Conservation (phyloP, 345 rosid species). For the Stellera chamaejasme region DNA sequence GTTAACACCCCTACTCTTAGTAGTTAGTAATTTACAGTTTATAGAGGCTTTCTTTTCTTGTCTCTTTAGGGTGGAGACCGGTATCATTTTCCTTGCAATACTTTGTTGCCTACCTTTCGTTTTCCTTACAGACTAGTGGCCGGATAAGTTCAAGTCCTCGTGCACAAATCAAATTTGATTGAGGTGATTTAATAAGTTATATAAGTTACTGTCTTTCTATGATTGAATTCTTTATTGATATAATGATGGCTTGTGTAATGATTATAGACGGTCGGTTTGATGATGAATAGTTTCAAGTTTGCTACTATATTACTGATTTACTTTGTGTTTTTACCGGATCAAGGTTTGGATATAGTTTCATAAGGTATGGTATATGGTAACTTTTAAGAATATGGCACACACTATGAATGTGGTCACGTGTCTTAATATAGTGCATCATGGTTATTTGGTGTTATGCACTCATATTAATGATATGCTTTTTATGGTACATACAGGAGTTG, state of each 20-base stretch:
- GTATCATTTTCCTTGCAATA: too few relatives aligned
- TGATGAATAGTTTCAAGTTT: slow-evolving; percentile 74
- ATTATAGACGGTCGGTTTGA: slow-evolving; percentile 66
- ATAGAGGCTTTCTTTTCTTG: too few relatives aligned
- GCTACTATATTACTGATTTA: slow-evolving; percentile 4
- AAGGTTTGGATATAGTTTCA: slow-evolving; percentile 90
- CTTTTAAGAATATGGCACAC: slow-evolving; percentile 91
- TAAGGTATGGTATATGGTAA: slow-evolving; percentile 88
- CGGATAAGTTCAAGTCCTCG: slow-evolving; percentile 65
- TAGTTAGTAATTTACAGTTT: too few relatives aligned
- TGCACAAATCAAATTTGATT: slow-evolving; percentile 85
- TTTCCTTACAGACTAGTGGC: slow-evolving; percentile 56
- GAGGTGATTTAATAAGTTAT: slow-evolving; percentile 37
- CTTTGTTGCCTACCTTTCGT: too few relatives aligned
- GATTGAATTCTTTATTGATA: background rate
- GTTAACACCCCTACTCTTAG: too few relatives aligned
- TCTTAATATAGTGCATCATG: slow-evolving; percentile 3
- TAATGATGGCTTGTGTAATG: background rate
- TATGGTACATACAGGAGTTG: slow-evolving; percentile 54
- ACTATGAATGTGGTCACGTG: slow-evolving; percentile 89
- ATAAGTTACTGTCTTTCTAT: slow-evolving; percentile 9
- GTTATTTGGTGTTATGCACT: background rate
- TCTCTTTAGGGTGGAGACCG: too few relatives aligned
- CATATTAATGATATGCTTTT: slow-evolving; percentile 12
- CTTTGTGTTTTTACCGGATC: slow-evolving; percentile 49